Base-by-base conservation (phyloP, 192 early-diverging fungal species). In the Backusella psychrophila region DNA sequence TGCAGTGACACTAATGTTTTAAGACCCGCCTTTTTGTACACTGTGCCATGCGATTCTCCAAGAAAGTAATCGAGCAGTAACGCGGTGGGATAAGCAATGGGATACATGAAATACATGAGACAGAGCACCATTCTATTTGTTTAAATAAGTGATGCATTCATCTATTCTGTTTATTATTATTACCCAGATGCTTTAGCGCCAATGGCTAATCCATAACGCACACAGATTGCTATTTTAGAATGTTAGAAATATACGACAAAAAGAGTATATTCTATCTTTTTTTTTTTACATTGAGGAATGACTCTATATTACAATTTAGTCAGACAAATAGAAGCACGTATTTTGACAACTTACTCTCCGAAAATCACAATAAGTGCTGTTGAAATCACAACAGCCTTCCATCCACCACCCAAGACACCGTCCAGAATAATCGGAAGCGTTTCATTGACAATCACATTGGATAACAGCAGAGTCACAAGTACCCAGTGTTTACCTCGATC, bases 371-470 rank as follows among this genome's bases (percentile, higher is more conserved):
- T 94, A 44, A 96, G 78, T 1, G 88, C 88, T 0, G 95, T 97
- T 1, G 96, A 97, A 17, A 93, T 88, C 5, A 99, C 78, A 35
- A 99, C 90, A 39, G 96, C 97, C 15, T 88, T 87, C 71, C 93
- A 85, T 4, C 95, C 95, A 44, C 91, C 91, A 19, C 91, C 90
- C 34, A 92, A 86, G 0, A 95, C 84, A 21, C 89, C 89, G 76
- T 96, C 91, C 75, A 94, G 84, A 71, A 96, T 86, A 53, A 96
- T 94, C 1, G 95, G 95, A 74, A 96, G 85, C 7, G 94, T 93
- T 80, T 99, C 98, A 85, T 99, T 99, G 56, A 98, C 89, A 49
- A 99, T 86, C 7, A 96, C 96, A 84, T 99, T 99, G n/a, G 92
- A 91, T 46, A 99, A 77, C 6, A 99, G 83, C 29, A 99, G 84